Evolutionary conservation across 1,139 yeast species (phyloP), one percentile per base, ranked within the genome.

Genomic region (Geotrichum aggregatum): DNA sequence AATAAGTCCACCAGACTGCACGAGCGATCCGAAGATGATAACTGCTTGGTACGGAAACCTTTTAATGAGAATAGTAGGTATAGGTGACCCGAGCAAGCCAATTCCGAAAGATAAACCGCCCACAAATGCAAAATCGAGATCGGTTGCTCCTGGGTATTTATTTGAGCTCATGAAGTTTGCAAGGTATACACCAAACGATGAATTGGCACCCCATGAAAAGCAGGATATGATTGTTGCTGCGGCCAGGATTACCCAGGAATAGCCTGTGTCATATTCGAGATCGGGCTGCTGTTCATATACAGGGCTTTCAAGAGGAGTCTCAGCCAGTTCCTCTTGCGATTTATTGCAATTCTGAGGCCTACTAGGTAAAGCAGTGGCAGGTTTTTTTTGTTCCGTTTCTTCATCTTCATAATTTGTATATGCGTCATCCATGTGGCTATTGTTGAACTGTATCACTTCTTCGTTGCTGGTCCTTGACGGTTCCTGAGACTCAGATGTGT

Each of bases 121-220:
- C 55, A 84, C 77, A 54, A 83, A 69, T 0, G 92, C 89, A 69
- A 73, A 85, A 55, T 82, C 85, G 58, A 76, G 75, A 54, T 73
- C 69, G 0, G 80, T 69, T 0, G 87, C 85, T 0, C 80, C 85
- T 0, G 78, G 76, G 58, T 82, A 83, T 1, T 71, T 68, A 45
- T 76, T 65, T 42, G 71, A 61, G 18, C 71, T 64, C 26, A 81
- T 62, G 62, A 82, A 86, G 61, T 72, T 82, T 34, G 79, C 75
- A 35, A 86, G 68, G 60, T 79, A 84, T 2, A 86, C 84, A 48
- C 92, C 91, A 62, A 76, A 85, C 0, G 80, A 77, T 3, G 86
- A 78, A 61, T 82, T 83, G 44, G 83, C 73, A 21, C 95, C 95
- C 94, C 95, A 86, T 0, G 89, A 79, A 30, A 80, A 70, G 56